Conservation (phyloP, 2,329 filamentous ascomycete genomes). For the Didymella segeticola region DNA sequence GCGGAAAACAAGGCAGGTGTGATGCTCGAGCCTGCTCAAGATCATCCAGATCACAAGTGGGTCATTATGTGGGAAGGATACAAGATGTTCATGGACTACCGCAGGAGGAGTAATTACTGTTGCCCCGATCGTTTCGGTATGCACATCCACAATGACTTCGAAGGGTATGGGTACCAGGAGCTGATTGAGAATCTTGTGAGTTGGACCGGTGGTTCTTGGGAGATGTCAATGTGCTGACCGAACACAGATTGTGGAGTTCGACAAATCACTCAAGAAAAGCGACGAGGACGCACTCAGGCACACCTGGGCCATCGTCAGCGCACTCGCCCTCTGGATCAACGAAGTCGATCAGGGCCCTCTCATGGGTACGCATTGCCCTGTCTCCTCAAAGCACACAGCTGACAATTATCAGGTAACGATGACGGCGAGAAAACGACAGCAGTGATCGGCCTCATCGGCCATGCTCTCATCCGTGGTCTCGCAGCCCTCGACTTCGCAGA, state of each 20-base stretch:
- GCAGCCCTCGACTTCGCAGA: constrained; percentile 18
- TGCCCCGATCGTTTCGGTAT: constrained; percentile 25
- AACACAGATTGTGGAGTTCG: constrained; percentile 20
- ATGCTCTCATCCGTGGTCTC: constrained; percentile 18
- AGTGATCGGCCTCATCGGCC: constrained; percentile 19
- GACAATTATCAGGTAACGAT: constrained; percentile 14
- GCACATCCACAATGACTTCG: constrained; percentile 26
- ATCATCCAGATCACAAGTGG: constrained; percentile 21
- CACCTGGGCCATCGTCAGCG: constrained; percentile 20
- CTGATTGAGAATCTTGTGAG: constrained; percentile 23
- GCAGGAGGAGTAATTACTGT: constrained; percentile 16
- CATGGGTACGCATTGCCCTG: constrained; percentile 4
- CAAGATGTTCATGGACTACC: constrained; percentile 15
- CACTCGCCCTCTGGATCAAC: constrained; percentile 20
- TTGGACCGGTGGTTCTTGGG: background rate
- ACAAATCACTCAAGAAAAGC: constrained; percentile 17
- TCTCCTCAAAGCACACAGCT: background rate
- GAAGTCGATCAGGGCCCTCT: constrained; percentile 13
- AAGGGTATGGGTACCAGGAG: constrained; percentile 23
- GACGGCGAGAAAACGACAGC: constrained; percentile 14
- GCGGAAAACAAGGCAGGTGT: constrained; percentile 5
- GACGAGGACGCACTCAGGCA: constrained; percentile 6
- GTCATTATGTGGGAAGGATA: constrained; percentile 19
- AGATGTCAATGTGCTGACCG: background rate
- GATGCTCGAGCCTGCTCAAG: constrained; percentile 9